Evolutionary conservation across 1,284 basidiomycete species (phyloP), one percentile per base, ranked within the genome.

Genomic region (Puccinia novopanici): DNA sequence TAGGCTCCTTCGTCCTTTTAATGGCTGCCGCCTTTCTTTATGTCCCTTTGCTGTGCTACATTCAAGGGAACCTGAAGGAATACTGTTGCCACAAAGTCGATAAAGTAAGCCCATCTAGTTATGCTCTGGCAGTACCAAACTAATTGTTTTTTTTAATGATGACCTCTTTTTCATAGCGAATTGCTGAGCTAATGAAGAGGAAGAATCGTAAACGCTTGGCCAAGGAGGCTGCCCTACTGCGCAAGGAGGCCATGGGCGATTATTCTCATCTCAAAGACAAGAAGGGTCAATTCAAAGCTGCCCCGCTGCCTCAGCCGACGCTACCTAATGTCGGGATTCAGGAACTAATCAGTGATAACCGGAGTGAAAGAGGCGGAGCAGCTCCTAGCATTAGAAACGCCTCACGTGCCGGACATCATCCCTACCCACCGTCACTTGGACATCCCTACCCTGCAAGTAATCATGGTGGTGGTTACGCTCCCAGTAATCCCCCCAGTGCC

Each of bases 31-130:
- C 90, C 22, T 86, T 98, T 76, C 92, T 91, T 85, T 99, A 99
- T 84, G 89, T 98, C 80, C 97, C 96, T 30, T 89, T 98, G 63
- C 89, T 99, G 30, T 92, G 92, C 86, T 94, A 97, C 86, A 98
- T 99, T 84, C 93, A 93, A 85, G 95, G 95, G 50, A 98, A 98
- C 86, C 87, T 98, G 77, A 85, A 95, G 91, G 96, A 98, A 89
- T 98, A 97, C 87, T 94, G 93, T 86, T 98, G 95, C 87, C 94
- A 98, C 88, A 98, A 98, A 87, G 94, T 98, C 78, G 96, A 98
- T 88, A 98, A 97, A 90, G 92, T 92, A 84, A 82, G 42, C 48
- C 2, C 42, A 59, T 2, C 27, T 48, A 0, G 3, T 13, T 15
- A 0, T 61, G n/a, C n/a, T 45, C 57, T 22, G 3, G 40, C 48